These are phyloP conservation scores for Pisolithus microcarpus DNA, from an alignment of 768 basidiomycete genomes.

Conservation along the genomic window DNA sequence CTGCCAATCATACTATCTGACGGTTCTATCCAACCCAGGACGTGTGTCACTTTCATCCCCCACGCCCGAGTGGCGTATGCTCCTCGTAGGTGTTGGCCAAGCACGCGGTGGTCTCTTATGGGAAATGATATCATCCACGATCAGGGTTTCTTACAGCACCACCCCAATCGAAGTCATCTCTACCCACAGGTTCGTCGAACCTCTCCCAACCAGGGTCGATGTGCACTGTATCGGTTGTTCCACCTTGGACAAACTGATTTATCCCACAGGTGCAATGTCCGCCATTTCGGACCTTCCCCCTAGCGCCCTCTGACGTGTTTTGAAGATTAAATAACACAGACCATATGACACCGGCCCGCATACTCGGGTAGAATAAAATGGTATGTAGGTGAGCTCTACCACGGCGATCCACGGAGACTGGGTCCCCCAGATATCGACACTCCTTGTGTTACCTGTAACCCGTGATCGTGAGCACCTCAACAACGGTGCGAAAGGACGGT, in stretches of 20 bases:
- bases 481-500: background rate
- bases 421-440: conserved; percentile 19
- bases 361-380: background rate
- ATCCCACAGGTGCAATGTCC: too few species aligned
- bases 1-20: background rate
- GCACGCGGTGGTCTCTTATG: too few species aligned
- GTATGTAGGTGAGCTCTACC: conserved; percentile 12
- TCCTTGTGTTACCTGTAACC: conserved; percentile 24
- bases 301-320: background rate
- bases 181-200: too few species aligned
- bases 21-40: background rate
- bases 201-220: too few species aligned
- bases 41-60: too few species aligned
- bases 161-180: too few species aligned
- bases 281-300: background rate
- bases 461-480: conserved; percentile 1
- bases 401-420: conserved; percentile 27
- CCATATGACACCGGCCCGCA: background rate
- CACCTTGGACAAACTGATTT: too few species aligned
- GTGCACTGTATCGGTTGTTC: too few species aligned
- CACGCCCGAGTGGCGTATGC: background rate
- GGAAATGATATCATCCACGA: too few species aligned
- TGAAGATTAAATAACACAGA: background rate
- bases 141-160: too few species aligned
- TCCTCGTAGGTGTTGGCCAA: too few species aligned